These are phyloP conservation scores for Carex pumila DNA, from an alignment of 176 grass and related monocot species.

Conservation along the genomic window DNA sequence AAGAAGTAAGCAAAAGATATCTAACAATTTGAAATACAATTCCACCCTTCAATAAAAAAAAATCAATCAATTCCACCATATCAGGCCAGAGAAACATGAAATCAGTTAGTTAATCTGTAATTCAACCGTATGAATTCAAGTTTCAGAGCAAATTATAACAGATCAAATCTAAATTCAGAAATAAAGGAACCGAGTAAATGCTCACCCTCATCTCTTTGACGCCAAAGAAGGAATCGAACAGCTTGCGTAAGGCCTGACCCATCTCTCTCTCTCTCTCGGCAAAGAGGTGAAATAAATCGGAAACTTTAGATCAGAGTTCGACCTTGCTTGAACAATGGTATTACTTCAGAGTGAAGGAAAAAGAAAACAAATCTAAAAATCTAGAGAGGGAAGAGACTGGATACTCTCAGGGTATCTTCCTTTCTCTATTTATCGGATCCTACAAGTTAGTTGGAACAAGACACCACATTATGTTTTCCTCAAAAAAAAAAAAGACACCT, in stretches of 20 bases:
- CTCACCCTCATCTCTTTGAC: conserved; percentile 87
- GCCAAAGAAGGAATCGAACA: conserved; percentile 91
- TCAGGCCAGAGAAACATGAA: neutral
- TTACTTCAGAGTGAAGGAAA: neutral
- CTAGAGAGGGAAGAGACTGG: neutral
- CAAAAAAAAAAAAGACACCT: no score
- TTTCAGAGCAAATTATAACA: neutral
- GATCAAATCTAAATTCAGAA: neutral
- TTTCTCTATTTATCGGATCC: neutral
- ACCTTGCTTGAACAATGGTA: neutral
- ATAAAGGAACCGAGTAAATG: neutral
- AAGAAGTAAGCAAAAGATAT: neutral
- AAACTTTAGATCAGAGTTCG: neutral
- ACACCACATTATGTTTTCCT: no score
- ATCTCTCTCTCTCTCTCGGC: conserved; percentile 20
- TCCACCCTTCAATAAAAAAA: neutral
- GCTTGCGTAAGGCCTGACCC: conserved; percentile 85
- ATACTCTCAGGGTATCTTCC: neutral
- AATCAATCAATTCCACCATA: neutral
- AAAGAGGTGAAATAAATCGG: neutral
- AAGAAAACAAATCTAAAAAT: neutral
- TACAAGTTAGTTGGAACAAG: neutral
- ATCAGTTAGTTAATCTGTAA: neutral
- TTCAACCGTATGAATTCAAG: neutral
- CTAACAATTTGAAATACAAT: neutral